These are phyloP conservation scores for Punctularia strigosozonata DNA, from an alignment of 768 basidiomycete species.

Conservation along the genomic window DNA sequence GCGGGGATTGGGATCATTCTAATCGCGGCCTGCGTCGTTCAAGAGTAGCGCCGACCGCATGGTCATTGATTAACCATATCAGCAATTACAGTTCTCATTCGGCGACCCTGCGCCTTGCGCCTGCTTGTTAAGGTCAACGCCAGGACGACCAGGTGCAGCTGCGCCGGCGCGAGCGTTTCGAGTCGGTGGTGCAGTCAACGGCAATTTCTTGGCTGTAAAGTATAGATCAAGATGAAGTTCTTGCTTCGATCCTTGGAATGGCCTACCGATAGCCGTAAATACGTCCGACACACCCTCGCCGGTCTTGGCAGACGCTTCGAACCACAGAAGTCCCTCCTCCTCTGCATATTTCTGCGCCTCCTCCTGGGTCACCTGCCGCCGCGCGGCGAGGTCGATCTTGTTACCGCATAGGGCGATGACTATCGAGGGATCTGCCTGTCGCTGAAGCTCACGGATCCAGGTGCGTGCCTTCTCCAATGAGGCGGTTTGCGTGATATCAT, in stretches of 20 bases:
- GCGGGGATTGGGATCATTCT: too few species aligned
- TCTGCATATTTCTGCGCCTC: conserved; percentile 90
- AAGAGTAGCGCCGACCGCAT: too few species aligned
- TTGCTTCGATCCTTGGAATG: not conserved
- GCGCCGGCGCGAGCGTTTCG: conserved; percentile 41
- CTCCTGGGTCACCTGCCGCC: conserved; percentile 76
- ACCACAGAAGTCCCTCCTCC: conserved; percentile 89
- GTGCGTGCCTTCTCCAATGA: conserved; percentile 92
- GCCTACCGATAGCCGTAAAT: conserved; percentile 75
- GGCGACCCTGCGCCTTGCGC: conserved; percentile 36
- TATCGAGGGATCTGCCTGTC: conserved; percentile 95
- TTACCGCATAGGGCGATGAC: conserved; percentile 95
- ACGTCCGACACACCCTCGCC: conserved; percentile 81
- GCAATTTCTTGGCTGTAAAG: conserved; percentile 72
- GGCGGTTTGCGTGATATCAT: conserved; percentile 87
- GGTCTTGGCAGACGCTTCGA: conserved; percentile 83
- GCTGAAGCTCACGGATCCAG: conserved; percentile 95
- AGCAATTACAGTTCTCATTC: conserved; percentile 73
- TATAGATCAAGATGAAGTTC: conserved; percentile 3
- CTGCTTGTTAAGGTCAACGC: conserved; percentile 78
- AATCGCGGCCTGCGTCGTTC: too few species aligned
- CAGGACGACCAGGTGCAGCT: conserved; percentile 40
- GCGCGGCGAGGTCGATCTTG: conserved; percentile 79
- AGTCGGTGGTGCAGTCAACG: conserved; percentile 62
- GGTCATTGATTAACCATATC: too few species aligned